Base-by-base conservation (phyloP, 2,329 filamentous ascomycete genomes). In the Colletotrichum caudatum region DNA sequence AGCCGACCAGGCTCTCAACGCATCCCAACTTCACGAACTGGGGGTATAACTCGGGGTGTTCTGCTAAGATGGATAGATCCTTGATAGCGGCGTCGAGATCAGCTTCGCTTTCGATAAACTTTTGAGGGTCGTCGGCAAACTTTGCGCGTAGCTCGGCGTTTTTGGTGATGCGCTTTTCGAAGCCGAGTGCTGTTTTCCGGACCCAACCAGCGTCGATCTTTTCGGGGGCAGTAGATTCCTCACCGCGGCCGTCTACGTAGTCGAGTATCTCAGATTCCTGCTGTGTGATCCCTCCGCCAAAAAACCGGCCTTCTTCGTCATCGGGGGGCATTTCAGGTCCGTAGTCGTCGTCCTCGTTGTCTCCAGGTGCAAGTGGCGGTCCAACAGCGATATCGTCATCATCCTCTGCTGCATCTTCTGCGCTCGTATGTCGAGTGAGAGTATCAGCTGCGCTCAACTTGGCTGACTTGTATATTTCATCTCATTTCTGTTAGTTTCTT, bases 271-370 rank as follows among this genome's bases (percentile, higher is more conserved):
- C 89, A 2, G 91, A 91, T 75, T 97, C 94, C 75, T 94, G 88
- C 69, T 91, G 88, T 35, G 92, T 94, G 76, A 99, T 92, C 44
- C 96, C 96, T 65, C 94, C 93, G 54, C 95, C 96, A 77, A 98
- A 99, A 84, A 99, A 99, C 14, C 96, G 91, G 1, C 95, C 96
- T 74, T 97, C 96, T 64, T 97, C 94, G 76, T 97, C 95, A 75
- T 95, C 93, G 12, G 57, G 66, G n/a, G 66, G 61, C 50, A 71
- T 66, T 37, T 72, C 70, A 20, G 70, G 60, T 67, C 77, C 80
- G 12, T 72, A 74, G 57, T 79, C 80, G 4, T 78, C 78, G 59
- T 88, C 89, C 46, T 83, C 82, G 53, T 86, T 85, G 23, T 64
- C 48, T 41, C 85, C 85, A 69, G 87, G 85, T 18, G 82, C 80